phyloP scores from a whole-genome alignment of 2,329 filamentous ascomycete species.

The Pestalotiopsis sp. region DNA sequence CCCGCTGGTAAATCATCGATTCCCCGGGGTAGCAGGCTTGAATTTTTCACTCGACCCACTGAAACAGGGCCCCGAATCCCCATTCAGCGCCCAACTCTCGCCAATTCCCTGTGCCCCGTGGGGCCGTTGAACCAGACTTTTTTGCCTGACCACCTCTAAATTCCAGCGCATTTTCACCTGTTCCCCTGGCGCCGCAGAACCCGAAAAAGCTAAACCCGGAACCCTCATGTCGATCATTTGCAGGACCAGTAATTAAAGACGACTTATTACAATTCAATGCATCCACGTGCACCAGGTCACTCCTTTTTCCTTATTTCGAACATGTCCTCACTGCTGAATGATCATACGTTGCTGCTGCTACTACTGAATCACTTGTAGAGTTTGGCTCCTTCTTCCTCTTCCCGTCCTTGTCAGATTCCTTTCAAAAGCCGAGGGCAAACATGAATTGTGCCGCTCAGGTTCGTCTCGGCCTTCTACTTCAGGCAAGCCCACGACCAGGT shows the following conservation, averaged over 20 bases:
- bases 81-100: not conserved
- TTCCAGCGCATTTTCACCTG: not conserved
- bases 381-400: not conserved
- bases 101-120: not conserved
- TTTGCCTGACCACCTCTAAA: not conserved
- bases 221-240: not conserved
- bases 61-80: not conserved
- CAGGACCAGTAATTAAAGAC: not conserved
- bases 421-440: not conserved
- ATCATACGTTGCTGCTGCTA: not conserved
- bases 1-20: not conserved
- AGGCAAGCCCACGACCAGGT: not conserved
- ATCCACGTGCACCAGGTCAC: not conserved
- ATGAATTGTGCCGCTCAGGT: not conserved
- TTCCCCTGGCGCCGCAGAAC: not conserved
- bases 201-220: not conserved
- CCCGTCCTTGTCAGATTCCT: not conserved
- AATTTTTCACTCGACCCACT: slow-evolving; percentile 1
- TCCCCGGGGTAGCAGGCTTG: not conserved
- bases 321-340: not conserved
- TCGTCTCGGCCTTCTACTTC: not conserved
- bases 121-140: not conserved
- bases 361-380: not conserved
- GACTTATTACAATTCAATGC: not conserved
- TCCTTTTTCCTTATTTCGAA: not conserved